A percentile compares a stretch with the other conserved stretches of the same genome.
phyloP scores from a whole-genome alignment of 2,329 filamentous ascomycete genomes.

The Pezicula rhizophila region DNA sequence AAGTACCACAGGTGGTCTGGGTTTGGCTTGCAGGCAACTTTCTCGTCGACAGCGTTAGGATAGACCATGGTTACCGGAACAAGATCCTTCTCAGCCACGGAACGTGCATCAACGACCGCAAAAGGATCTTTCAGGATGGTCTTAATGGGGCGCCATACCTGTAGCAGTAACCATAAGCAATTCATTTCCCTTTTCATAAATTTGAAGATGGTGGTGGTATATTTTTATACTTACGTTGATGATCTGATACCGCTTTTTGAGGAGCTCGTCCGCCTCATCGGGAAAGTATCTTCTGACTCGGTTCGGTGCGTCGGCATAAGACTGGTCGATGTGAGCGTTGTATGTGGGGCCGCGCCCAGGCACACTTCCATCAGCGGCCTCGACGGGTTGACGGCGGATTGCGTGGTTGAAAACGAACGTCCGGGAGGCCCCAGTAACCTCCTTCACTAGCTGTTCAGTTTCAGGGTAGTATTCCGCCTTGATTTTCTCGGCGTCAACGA shows the following conservation, averaged over 20 bases:
- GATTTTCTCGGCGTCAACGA: neutral
- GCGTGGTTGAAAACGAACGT: neutral
- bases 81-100: neutral
- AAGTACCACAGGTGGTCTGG: neutral
- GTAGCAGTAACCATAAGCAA: neutral
- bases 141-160: neutral
- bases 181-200: neutral
- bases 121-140: neutral
- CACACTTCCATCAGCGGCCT: neutral
- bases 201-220: neutral
- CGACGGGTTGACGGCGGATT: neutral
- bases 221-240: neutral
- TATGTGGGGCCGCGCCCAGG: neutral
- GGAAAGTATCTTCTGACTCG: neutral
- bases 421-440: neutral
- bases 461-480: neutral
- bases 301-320: neutral
- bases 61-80: neutral
- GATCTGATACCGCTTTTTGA: neutral
- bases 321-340: neutral
- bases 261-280: neutral
- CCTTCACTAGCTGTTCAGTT: neutral
- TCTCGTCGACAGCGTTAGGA: neutral
- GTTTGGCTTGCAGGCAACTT: neutral
- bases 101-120: neutral